A percentile compares a stretch with the other conserved stretches of the same genome.
phyloP scores from a whole-genome alignment of 202 grass and related monocot species.

The Saccharum hybrid region DNA sequence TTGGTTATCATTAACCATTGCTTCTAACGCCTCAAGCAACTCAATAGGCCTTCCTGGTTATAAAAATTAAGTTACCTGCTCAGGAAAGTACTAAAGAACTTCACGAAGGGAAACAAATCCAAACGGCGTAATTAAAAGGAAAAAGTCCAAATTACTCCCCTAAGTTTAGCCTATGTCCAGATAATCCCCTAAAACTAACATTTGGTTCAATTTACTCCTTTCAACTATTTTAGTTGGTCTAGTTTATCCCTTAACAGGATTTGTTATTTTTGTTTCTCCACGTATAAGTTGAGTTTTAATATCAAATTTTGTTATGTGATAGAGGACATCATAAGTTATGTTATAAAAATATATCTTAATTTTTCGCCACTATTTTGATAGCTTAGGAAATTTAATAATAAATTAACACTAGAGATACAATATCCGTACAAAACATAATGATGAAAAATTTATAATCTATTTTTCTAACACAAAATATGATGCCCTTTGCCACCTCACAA shows the following conservation, averaged over 20 bases:
- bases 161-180: background rate
- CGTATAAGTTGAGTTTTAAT: background rate
- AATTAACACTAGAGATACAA: background rate
- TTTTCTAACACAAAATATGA: background rate
- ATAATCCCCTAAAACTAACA: background rate
- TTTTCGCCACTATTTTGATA: background rate
- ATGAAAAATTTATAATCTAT: background rate
- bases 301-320: background rate
- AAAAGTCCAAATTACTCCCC: conserved; percentile 33
- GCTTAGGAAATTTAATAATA: background rate
- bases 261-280: background rate
- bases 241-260: background rate
- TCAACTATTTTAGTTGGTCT: background rate
- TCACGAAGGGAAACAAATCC: conserved; percentile 50
- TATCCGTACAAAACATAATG: background rate
- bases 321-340: background rate
- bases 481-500: background rate
- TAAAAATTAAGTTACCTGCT: conserved; percentile 66
- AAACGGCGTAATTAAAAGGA: background rate
- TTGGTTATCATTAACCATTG: conserved; percentile 83
- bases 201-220: background rate
- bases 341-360: background rate
- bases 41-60: conserved; percentile 95
- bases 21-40: conserved; percentile 92
- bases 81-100: conserved; percentile 60